These are phyloP conservation scores for Fraxinus quadrangulata DNA, from an alignment of 257 asterid genomes.

Conservation along the genomic window DNA sequence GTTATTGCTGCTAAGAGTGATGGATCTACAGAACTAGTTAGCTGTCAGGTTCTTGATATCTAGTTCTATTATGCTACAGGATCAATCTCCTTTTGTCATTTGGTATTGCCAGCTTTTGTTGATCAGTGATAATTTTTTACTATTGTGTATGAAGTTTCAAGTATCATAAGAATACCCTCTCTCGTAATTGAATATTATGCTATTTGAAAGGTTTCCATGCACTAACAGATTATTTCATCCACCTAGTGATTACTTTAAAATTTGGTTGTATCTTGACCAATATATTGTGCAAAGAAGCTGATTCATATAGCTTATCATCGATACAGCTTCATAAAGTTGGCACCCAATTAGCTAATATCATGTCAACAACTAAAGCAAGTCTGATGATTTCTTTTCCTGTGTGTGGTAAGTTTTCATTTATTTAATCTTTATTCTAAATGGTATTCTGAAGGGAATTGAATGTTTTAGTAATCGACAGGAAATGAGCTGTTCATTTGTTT, in stretches of 20 bases:
- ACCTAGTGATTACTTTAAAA: not conserved
- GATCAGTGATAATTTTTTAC: slow-evolving; percentile 7
- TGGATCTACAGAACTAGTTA: slow-evolving; percentile 77
- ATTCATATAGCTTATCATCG: not conserved
- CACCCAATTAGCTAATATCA: not conserved
- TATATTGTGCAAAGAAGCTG: not conserved
- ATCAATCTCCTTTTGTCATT: not conserved
- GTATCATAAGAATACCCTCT: slow-evolving; percentile 11
- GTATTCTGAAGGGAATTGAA: not conserved
- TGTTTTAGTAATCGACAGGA: not conserved
- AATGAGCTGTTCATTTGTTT: not conserved
- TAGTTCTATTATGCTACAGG: slow-evolving; percentile 32
- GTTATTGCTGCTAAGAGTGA: slow-evolving; percentile 52
- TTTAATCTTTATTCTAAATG: not conserved
- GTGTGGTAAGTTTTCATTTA: not conserved
- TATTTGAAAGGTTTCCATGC: not conserved
- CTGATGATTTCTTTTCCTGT: not conserved
- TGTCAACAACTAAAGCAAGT: not conserved
- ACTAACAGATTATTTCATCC: not conserved
- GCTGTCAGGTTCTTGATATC: slow-evolving; percentile 75
- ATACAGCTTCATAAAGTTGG: not conserved
- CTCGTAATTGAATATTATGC: slow-evolving; percentile 2
- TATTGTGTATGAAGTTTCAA: not conserved
- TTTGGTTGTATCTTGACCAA: not conserved
- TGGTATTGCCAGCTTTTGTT: slow-evolving; percentile 2